Conservation (phyloP, 2,329 filamentous ascomycete species). For the Penicillium brevicompactum region DNA sequence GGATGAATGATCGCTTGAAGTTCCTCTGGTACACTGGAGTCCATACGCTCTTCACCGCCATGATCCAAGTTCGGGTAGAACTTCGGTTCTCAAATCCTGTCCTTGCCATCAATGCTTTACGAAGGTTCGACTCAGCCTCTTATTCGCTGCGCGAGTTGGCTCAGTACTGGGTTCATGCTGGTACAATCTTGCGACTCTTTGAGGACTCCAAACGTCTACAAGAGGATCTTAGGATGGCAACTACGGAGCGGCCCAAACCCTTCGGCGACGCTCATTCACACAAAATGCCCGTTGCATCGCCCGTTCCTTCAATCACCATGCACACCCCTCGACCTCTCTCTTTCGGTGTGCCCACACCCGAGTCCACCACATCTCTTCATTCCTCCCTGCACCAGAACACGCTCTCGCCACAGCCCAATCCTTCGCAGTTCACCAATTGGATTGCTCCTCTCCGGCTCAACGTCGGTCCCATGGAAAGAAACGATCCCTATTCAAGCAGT, state of each 20-base stretch:
- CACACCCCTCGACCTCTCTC: constrained; percentile 25
- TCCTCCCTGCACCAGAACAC: constrained; percentile 24
- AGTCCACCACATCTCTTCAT: constrained; percentile 30
- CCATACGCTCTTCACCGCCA: constrained; percentile 48
- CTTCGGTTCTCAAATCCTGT: constrained; percentile 50
- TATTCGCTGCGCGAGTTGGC: constrained; percentile 45
- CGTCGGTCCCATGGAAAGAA: constrained; percentile 26
- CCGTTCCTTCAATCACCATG: constrained; percentile 20
- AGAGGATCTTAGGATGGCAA: constrained; percentile 43
- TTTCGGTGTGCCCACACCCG: constrained; percentile 34
- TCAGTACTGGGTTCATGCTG: constrained; percentile 47
- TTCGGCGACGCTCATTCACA: constrained; percentile 20
- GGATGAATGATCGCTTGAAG: constrained; percentile 44
- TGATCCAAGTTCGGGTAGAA: constrained; percentile 51
- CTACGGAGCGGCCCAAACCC: constrained; percentile 34
- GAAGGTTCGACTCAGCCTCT: constrained; percentile 46
- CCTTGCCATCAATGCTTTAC: constrained; percentile 48
- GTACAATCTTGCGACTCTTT: constrained; percentile 46
- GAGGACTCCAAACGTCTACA: constrained; percentile 47
- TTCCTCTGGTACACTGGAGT: constrained; percentile 49
- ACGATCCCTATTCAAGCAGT: constrained; percentile 25
- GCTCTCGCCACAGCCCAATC: constrained; percentile 27
- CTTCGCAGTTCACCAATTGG: constrained; percentile 35
- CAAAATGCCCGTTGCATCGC: constrained; percentile 22
- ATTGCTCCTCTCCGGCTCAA: constrained; percentile 31